Conservation (phyloP, 202 grass and related monocot species). For the Panicum hallii region DNA sequence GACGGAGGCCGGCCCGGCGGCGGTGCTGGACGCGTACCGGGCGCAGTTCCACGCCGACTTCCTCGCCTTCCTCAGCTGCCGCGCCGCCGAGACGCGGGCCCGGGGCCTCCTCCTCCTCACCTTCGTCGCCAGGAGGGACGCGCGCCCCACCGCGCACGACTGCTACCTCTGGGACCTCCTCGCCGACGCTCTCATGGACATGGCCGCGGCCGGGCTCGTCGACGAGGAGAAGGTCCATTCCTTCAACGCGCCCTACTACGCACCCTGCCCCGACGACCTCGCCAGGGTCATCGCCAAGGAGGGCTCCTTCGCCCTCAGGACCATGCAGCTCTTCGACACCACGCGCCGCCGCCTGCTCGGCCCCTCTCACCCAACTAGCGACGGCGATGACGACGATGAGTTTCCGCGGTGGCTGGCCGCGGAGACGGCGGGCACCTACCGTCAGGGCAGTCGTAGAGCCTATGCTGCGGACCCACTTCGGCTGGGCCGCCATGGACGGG, state of each 20-base stretch:
- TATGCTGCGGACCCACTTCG: slow-evolving; percentile 64
- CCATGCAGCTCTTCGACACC: slow-evolving; percentile 50
- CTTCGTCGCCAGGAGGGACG: slow-evolving; percentile 51
- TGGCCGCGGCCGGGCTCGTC: slow-evolving; percentile 53
- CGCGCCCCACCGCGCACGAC: slow-evolving; percentile 35
- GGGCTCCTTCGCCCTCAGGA: slow-evolving; percentile 56
- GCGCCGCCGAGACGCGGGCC: slow-evolving; percentile 40
- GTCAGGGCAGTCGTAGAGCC: slow-evolving; percentile 53
- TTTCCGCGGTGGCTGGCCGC: slow-evolving; percentile 1
- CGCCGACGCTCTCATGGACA: slow-evolving; percentile 46
- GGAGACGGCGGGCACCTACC: slow-evolving; percentile 28
- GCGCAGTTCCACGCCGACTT: slow-evolving; percentile 61
- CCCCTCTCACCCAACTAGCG: not conserved
- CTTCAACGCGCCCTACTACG: slow-evolving; percentile 64
- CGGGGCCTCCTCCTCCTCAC: slow-evolving; percentile 62
- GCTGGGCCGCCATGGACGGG: slow-evolving; percentile 43
- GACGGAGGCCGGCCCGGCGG: not conserved
- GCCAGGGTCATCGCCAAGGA: slow-evolving; percentile 40
- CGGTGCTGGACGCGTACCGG: slow-evolving; percentile 50
- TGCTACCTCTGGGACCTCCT: slow-evolving; percentile 64
- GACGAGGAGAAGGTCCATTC: slow-evolving; percentile 51
- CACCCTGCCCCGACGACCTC: slow-evolving; percentile 57
- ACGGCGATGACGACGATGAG: not conserved
- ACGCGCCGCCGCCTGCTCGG: slow-evolving; percentile 39
- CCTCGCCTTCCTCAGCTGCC: slow-evolving; percentile 46